Base-by-base conservation (phyloP, 805 yeast genomes). In the Candida alai region DNA sequence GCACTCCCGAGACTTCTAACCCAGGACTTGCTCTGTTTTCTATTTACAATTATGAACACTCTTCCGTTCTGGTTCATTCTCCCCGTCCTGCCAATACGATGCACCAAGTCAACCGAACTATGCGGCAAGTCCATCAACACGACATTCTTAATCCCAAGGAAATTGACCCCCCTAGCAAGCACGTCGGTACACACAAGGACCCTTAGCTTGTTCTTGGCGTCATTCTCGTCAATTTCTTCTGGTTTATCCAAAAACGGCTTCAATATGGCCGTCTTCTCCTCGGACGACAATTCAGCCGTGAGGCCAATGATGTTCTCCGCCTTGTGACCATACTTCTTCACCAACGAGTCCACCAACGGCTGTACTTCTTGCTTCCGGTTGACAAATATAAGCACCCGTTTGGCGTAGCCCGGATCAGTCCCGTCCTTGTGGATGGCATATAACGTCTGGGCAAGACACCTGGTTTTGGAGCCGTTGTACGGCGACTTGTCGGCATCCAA, bases 71-170 rank as follows among this genome's bases (percentile, higher is more conserved):
- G 87, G 28, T 83, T 84, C 84, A 89, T 80, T 54, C 98, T 66
- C 3, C 96, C 97, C 0, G 97, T 90, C 60, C 98, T 75, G 1
- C 98, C 98, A 1, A 86, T 82, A 41, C 98, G 68, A 55, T 90
- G 97, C 14, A 90, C 78, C 40, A 90, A 65, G 58, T 90, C 97
- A 13, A 86, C 80, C 0, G 96, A 76, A 11, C 83, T 80, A 34
- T 74, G 73, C 5, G 98, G 98, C 28, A 88, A 76, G 52, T 90
- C 97, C 63, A 80, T 82, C 32, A 93, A 61, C 18, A 90, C 69
- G 9, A 90, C 85, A 47, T 88, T 88, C 45, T 88, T 73, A 19
- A 93, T 77, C 12, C 84, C 84, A 36, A 74, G 72, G 60, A 93
- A 88, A 51, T 90, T 90, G 36, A 93, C 61, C 2, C 98, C 98